Conservation (phyloP, 1,139 yeast genomes). For the Diutina pseudorugosa region DNA sequence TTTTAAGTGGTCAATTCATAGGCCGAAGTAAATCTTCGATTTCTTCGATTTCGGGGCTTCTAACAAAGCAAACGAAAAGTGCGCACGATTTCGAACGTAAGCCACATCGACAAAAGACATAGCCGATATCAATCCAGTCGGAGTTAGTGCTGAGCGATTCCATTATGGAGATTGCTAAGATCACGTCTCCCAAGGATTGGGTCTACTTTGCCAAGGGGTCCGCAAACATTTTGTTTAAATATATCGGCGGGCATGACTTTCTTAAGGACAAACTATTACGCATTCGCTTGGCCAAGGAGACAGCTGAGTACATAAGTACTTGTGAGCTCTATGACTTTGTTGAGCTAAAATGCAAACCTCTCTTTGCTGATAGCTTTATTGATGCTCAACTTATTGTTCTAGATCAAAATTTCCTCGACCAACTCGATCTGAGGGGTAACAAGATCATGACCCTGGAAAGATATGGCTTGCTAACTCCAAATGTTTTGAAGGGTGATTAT, state of each 20-base stretch:
- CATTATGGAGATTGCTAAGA: slow-evolving; percentile 1
- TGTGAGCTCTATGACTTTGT: slow-evolving; percentile 32
- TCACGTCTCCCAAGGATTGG: slow-evolving; percentile 19
- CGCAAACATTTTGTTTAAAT: slow-evolving; percentile 33
- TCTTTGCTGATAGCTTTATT: slow-evolving; percentile 26
- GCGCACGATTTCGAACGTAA: neutral
- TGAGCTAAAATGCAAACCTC: slow-evolving; percentile 27
- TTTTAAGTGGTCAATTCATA: neutral
- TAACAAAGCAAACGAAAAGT: slow-evolving; percentile 1
- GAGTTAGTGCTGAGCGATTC: neutral
- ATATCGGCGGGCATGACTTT: slow-evolving; percentile 25
- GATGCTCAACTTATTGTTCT: slow-evolving; percentile 28
- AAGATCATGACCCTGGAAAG: slow-evolving; percentile 23
- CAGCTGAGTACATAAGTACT: slow-evolving; percentile 30
- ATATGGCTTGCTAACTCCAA: slow-evolving; percentile 30
- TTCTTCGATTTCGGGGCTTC: neutral
- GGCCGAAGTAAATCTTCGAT: neutral
- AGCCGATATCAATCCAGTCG: neutral
- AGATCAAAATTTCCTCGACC: slow-evolving; percentile 21
- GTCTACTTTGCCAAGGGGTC: slow-evolving; percentile 32
- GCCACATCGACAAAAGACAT: neutral
- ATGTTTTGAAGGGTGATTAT: slow-evolving; percentile 25
- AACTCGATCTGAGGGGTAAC: slow-evolving; percentile 18
- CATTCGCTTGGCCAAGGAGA: slow-evolving; percentile 23
- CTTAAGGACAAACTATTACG: slow-evolving; percentile 25